Percentiles rank a stretch among this genome's conserved stretches.
Conservation (phyloP, 2,329 filamentous ascomycete genomes). For the Cercospora beticola region DNA sequence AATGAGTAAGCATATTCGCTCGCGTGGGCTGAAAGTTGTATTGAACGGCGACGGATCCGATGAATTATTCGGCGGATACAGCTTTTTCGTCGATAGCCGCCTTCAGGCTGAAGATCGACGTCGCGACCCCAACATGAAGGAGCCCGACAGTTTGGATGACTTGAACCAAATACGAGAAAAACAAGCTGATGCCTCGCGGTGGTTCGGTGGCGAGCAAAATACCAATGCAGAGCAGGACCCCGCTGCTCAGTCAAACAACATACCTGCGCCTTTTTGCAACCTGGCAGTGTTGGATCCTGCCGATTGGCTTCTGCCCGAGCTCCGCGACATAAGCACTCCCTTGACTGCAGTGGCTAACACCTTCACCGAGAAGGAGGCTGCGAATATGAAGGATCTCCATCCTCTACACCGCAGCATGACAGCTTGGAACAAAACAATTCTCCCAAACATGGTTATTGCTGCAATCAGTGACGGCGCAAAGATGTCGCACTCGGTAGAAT, state of each 20-base stretch:
- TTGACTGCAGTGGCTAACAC: background rate
- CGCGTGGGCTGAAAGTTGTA: constrained; percentile 54
- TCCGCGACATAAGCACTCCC: background rate
- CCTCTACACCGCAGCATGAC: background rate
- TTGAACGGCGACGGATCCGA: constrained; percentile 43
- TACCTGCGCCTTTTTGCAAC: background rate
- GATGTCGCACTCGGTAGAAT: constrained; percentile 46
- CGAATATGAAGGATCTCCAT: background rate
- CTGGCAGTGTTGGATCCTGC: background rate
- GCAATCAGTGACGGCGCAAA: constrained; percentile 43
- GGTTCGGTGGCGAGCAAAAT: background rate
- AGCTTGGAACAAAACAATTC: background rate
- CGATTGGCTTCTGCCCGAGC: background rate
- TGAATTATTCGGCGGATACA: constrained; percentile 57
- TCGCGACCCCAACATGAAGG: background rate
- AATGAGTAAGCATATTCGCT: constrained; percentile 36
- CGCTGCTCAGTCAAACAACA: background rate
- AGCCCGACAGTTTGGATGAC: background rate
- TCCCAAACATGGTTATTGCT: background rate
- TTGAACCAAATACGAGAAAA: background rate
- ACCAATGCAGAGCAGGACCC: background rate
- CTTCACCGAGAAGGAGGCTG: background rate
- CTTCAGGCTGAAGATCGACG: background rate
- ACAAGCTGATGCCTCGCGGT: background rate
- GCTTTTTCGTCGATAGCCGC: constrained; percentile 19